Conservation (phyloP, 2,329 filamentous ascomycete genomes). For the Talaromyces sp. region DNA sequence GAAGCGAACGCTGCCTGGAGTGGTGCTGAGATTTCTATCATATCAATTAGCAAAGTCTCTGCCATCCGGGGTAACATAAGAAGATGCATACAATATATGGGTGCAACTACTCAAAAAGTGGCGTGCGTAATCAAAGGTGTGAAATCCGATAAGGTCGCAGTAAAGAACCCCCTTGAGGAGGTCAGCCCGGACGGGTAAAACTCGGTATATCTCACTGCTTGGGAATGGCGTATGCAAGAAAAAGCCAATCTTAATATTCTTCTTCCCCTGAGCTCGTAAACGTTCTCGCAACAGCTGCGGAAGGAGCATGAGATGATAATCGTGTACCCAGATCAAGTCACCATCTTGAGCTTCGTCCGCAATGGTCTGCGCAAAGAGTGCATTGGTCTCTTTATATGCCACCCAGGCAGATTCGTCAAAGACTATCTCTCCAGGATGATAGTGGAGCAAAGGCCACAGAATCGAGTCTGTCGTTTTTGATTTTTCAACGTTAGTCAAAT, state of each 20-base stretch:
- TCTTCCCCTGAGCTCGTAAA: constrained; percentile 64
- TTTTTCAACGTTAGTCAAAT: not conserved
- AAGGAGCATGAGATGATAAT: constrained; percentile 96
- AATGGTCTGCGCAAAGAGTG: constrained; percentile 83
- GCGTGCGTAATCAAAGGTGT: constrained; percentile 97
- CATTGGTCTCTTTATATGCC: constrained; percentile 89
- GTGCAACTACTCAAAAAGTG: constrained; percentile 96
- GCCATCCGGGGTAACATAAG: not conserved
- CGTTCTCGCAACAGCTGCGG: constrained; percentile 93
- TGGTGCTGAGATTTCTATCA: constrained; percentile 55
- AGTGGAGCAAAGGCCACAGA: constrained; percentile 97
- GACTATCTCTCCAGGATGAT: constrained; percentile 96
- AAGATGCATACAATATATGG: constrained; percentile 65
- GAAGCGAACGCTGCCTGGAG: constrained; percentile 89
- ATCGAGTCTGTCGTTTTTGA: constrained; percentile 67
- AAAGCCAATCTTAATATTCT: constrained; percentile 96
- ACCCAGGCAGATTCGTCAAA: constrained; percentile 95
- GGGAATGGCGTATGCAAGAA: constrained; percentile 97
- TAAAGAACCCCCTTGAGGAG: constrained; percentile 82
- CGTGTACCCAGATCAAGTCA: constrained; percentile 95
- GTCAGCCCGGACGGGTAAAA: constrained; percentile 84
- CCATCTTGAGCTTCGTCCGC: constrained; percentile 84
- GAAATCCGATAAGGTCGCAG: constrained; percentile 94
- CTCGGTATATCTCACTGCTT: constrained; percentile 93
- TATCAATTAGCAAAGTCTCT: constrained; percentile 11